Evolutionary conservation across 345 rosid genomes (phyloP).

Genomic region (Citrus maxima): DNA sequence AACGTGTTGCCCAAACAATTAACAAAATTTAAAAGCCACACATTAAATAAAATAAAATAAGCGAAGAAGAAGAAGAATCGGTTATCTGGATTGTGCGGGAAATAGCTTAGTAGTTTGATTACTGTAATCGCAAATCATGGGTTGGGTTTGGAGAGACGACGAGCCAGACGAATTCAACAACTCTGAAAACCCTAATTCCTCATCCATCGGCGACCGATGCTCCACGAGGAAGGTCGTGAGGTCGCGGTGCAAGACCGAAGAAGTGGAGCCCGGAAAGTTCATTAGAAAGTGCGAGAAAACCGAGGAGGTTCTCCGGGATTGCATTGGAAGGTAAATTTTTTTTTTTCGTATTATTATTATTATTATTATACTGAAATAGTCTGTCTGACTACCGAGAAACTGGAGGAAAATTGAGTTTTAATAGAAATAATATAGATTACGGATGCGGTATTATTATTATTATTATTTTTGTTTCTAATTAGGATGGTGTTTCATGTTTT

Average conservation of each 20-base stretch:
- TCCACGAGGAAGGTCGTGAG: slow-evolving; percentile 58
- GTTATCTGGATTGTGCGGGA: slow-evolving; percentile 12
- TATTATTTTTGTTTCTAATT: not conserved
- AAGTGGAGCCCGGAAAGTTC: slow-evolving; percentile 87
- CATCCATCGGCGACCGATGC: slow-evolving; percentile 35
- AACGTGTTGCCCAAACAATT: not conserved
- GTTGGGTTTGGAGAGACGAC: slow-evolving; percentile 68
- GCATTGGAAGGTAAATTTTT: slow-evolving; percentile 60
- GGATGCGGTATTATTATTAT: too few species aligned
- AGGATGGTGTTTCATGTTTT: not conserved
- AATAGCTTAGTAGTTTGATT: not conserved
- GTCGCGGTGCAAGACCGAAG: slow-evolving; percentile 81
- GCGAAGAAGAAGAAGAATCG: not conserved
- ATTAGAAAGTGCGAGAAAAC: slow-evolving; percentile 83
- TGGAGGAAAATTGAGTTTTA: not conserved
- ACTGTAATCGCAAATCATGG: slow-evolving; percentile 30
- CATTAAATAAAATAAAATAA: not conserved
- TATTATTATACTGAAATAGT: not conserved
- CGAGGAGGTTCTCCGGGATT: slow-evolving; percentile 65
- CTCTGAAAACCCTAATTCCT: slow-evolving; percentile 5
- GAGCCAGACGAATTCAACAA: slow-evolving; percentile 18
- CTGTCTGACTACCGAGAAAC: not conserved
- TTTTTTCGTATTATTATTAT: not conserved
- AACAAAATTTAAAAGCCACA: not conserved
- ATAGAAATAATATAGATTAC: not conserved